These are phyloP conservation scores for Hyaloscypha bicolor DNA, from an alignment of 495 filamentous ascomycete species.

Conservation along the genomic window DNA sequence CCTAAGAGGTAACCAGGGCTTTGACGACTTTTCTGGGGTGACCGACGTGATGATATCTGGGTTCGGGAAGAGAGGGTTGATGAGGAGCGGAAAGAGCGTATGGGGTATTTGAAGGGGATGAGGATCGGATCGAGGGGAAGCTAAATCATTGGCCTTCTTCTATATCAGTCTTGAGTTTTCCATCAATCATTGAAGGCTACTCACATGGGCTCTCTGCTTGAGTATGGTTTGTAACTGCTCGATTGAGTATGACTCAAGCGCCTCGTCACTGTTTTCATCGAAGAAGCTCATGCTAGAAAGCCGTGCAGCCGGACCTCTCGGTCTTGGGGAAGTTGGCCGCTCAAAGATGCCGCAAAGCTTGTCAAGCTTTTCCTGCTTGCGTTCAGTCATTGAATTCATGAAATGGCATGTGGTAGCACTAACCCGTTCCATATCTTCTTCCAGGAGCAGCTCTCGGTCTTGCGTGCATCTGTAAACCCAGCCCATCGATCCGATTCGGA, in stretches of 20 bases:
- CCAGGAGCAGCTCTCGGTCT: conserved; percentile 52
- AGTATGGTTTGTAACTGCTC: conserved; percentile 44
- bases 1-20: conserved; percentile 41
- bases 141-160: neutral
- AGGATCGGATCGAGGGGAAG: neutral
- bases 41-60: conserved; percentile 25
- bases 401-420: conserved; percentile 10
- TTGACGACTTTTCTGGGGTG: neutral
- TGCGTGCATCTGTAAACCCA: conserved; percentile 70
- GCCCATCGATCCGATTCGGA: conserved; percentile 48
- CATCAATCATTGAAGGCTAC: neutral
- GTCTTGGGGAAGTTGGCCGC: conserved; percentile 10
- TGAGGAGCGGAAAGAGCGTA: neutral
- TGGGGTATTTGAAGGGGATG: neutral
- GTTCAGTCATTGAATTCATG: conserved; percentile 1
- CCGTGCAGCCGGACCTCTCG: conserved; percentile 24
- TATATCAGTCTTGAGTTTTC: neutral
- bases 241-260: conserved; percentile 45
- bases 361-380: conserved; percentile 35
- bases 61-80: neutral
- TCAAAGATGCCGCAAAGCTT: conserved; percentile 29
- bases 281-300: conserved; percentile 42
- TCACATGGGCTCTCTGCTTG: conserved; percentile 38
- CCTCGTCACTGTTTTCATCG: conserved; percentile 51
- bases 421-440: conserved; percentile 39